Conservation (phyloP, 192 early-diverging fungal genomes). For the Coemansia sp. region DNA sequence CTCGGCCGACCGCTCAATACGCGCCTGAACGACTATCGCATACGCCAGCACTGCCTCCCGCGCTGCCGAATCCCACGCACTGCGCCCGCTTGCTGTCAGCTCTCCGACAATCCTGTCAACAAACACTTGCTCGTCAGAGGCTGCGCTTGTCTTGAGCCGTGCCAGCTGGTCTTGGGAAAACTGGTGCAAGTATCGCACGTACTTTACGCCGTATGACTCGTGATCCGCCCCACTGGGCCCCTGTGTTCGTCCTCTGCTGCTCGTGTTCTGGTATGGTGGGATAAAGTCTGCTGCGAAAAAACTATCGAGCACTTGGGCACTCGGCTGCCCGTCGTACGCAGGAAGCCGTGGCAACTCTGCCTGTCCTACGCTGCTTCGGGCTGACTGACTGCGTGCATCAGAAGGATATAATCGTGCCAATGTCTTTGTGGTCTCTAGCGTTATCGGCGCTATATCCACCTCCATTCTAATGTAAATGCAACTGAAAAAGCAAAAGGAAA, state of each 20-base stretch:
- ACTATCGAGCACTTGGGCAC: conserved; percentile 26
- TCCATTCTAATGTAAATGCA: conserved; percentile 34
- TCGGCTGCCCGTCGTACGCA: background rate
- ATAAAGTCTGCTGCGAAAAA: conserved; percentile 56
- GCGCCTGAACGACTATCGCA: conserved; percentile 32
- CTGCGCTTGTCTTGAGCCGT: background rate
- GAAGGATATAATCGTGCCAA: conserved; percentile 40
- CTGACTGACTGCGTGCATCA: background rate
- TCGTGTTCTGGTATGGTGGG: conserved; percentile 13
- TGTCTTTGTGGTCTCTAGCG: conserved; percentile 37
- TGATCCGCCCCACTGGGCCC: conserved; percentile 1
- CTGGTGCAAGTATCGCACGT: conserved; percentile 35
- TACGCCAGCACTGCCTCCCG: conserved; percentile 41
- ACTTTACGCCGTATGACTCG: conserved; percentile 46
- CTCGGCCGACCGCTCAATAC: conserved; percentile 13
- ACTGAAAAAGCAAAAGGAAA: background rate
- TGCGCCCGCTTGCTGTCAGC: background rate
- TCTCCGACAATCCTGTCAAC: conserved; percentile 4
- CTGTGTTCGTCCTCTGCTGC: background rate
- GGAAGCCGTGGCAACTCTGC: background rate
- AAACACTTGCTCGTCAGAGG: background rate
- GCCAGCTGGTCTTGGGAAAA: conserved; percentile 17
- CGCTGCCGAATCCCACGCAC: conserved; percentile 15
- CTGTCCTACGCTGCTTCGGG: background rate
- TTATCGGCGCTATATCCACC: conserved; percentile 48